These are phyloP conservation scores for Leccinum rimulosum DNA, from an alignment of 768 basidiomycete genomes.

Conservation along the genomic window DNA sequence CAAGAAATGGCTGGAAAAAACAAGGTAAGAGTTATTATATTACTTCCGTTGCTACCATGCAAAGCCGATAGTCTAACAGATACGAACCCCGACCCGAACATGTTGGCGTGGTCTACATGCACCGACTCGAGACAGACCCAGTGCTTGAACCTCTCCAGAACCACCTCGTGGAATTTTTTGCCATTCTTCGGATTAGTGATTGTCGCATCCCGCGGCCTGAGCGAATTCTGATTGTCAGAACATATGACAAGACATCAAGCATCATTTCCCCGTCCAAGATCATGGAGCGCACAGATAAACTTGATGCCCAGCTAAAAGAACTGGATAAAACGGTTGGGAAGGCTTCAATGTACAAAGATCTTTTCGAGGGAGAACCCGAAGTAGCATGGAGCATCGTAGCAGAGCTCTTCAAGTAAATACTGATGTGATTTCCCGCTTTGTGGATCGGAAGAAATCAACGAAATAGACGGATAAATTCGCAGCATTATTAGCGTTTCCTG, in stretches of 20 bases:
- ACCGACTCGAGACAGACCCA: slow-evolving; percentile 19
- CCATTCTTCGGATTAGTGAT: not conserved
- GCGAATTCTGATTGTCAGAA: slow-evolving; percentile 9
- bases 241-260: slow-evolving; percentile 10
- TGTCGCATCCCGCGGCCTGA: not conserved
- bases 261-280: slow-evolving; percentile 1
- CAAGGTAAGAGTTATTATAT: not conserved
- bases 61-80: not conserved
- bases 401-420: too few relatives aligned
- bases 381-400: too few relatives aligned
- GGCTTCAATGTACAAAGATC: too few relatives aligned
- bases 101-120: slow-evolving; percentile 20
- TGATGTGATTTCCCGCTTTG: too few relatives aligned
- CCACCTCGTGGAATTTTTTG: slow-evolving; percentile 8
- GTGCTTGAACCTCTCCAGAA: not conserved
- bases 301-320: not conserved
- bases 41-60: not conserved
- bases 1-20: not conserved
- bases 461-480: too few relatives aligned
- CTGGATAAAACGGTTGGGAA: not conserved
- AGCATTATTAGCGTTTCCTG: too few relatives aligned
- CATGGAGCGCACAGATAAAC: not conserved
- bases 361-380: too few relatives aligned
- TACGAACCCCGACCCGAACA: not conserved
- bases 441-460: too few relatives aligned